These are phyloP conservation scores for Dissophora ornata DNA, from an alignment of 192 early-diverging fungal genomes.

Conservation along the genomic window DNA sequence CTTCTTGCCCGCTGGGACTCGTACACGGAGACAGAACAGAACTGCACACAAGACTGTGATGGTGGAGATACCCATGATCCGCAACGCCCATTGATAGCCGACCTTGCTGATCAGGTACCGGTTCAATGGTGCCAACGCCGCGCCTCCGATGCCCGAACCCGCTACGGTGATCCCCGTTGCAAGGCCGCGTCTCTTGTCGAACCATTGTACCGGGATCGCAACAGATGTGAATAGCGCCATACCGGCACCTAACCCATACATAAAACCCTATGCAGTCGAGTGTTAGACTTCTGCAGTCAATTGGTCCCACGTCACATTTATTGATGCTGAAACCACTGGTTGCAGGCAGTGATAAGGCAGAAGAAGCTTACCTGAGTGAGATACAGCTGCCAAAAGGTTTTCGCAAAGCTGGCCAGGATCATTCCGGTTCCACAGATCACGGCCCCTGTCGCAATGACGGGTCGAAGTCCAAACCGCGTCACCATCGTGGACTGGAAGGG, in stretches of 20 bases:
- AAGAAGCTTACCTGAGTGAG: slow-evolving; percentile 58
- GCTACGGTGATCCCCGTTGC: slow-evolving; percentile 74
- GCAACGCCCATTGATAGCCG: slow-evolving; percentile 54
- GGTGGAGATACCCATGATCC: slow-evolving; percentile 52
- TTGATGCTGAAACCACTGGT: background rate
- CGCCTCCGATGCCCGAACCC: slow-evolving; percentile 76
- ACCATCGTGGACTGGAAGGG: slow-evolving; percentile 37
- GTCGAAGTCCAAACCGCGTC: slow-evolving; percentile 7
- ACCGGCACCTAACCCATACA: slow-evolving; percentile 71
- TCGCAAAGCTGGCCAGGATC: slow-evolving; percentile 71
- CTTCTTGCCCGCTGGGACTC: slow-evolving; percentile 2
- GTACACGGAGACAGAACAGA: slow-evolving; percentile 20
- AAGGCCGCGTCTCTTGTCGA: slow-evolving; percentile 66
- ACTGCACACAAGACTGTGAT: slow-evolving; percentile 43
- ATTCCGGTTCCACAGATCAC: slow-evolving; percentile 53
- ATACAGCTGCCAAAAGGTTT: slow-evolving; percentile 74
- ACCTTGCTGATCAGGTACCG: slow-evolving; percentile 43
- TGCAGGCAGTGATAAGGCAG: background rate
- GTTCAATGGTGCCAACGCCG: slow-evolving; percentile 65
- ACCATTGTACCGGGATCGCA: slow-evolving; percentile 73
- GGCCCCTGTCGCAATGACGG: slow-evolving; percentile 19
- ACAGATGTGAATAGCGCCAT: slow-evolving; percentile 69
- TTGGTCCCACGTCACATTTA: too few species aligned
- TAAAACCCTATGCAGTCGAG: slow-evolving; percentile 52
- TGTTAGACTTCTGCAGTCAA: too few species aligned